Conservation (phyloP, 345 rosid species). For the Citrus australasica region DNA sequence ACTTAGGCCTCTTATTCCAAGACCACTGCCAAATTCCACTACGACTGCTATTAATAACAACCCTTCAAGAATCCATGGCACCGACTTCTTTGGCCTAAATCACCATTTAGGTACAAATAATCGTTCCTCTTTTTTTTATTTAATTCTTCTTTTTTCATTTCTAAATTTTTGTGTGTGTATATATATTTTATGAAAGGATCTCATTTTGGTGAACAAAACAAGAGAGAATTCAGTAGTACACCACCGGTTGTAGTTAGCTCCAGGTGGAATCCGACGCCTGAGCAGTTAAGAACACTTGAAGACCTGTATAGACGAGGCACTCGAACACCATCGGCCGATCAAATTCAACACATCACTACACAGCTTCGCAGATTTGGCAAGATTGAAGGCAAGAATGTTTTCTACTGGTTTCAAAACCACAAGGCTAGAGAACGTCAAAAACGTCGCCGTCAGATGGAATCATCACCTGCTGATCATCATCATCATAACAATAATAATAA, state of each 20-base stretch:
- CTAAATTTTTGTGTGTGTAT: background rate
- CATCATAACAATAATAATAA: background rate
- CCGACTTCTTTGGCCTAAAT: constrained; percentile 53
- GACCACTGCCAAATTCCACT: constrained; percentile 41
- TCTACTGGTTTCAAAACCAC: constrained; percentile 98
- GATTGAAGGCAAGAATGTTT: constrained; percentile 96
- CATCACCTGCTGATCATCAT: constrained; percentile 20
- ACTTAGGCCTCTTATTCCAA: constrained; percentile 80
- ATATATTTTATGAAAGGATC: background rate
- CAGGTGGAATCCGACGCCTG: constrained; percentile 96
- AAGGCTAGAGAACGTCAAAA: constrained; percentile 91
- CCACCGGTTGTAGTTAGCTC: constrained; percentile 74
- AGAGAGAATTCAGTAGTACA: constrained; percentile 52
- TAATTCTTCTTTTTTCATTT: background rate
- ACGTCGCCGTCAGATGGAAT: constrained; percentile 85
- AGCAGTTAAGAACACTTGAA: constrained; percentile 81
- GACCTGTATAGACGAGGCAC: constrained; percentile 81
- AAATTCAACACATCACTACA: constrained; percentile 82
- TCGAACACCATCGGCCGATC: constrained; percentile 87
- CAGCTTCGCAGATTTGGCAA: constrained; percentile 85
- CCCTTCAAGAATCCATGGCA: constrained; percentile 33
- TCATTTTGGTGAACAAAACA: constrained; percentile 49
- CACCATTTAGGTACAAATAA: constrained; percentile 44
- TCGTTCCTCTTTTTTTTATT: background rate
- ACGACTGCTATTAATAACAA: constrained; percentile 13